Base-by-base conservation (phyloP, 768 basidiomycete genomes). In the Amanita pseudoporphyria region DNA sequence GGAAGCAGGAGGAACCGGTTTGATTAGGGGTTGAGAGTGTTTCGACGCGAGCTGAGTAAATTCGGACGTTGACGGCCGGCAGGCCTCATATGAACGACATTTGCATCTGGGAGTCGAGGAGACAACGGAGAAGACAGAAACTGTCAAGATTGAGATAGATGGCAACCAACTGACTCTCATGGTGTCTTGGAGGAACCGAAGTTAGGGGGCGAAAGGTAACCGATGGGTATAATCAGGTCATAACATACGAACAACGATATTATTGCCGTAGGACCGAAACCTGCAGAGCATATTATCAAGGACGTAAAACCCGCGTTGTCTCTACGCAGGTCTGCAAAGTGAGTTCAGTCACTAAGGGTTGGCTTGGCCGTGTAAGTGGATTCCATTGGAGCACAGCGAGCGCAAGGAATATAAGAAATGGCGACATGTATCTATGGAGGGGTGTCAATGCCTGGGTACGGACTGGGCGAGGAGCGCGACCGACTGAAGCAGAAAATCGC, bases 321-420 rank as follows among this genome's bases (percentile, higher is more conserved):
- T n/a, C n/a, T 31, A 92, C 65, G 28, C 76, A 72, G 18, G 64
- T 59, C 40, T 78, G 76, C 1, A 87, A 60, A 10, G 71, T 68
- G 5, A 66, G 55, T 57, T 86, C 84, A 21, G 84, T 81, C 12
- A 79, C 68, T 6, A 64, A 54, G 32, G 50, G 54, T 24, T 47
- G 52, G 24, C 37, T 41, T 7, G 41, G 35, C 32, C 46, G 49
- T 3, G 37, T 62, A 47, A 33, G 60, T 51, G 53, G 55, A 62
- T 16, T 61, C 60, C 39, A 57, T 56, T 24, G 43, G 12, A 37
- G 16, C 45, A 67, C 60, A 19, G 62, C 65, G 55, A 71, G 60
- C 6, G 67, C 54, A 38, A 74, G 62, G 5, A 80, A 19, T 12
- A 87, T 86, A 9, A 88, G 64, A 28, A 79, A 21, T 68, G 56